phyloP scores from a whole-genome alignment of 2,329 filamentous ascomycete genomes.

The Camillea tinctor region DNA sequence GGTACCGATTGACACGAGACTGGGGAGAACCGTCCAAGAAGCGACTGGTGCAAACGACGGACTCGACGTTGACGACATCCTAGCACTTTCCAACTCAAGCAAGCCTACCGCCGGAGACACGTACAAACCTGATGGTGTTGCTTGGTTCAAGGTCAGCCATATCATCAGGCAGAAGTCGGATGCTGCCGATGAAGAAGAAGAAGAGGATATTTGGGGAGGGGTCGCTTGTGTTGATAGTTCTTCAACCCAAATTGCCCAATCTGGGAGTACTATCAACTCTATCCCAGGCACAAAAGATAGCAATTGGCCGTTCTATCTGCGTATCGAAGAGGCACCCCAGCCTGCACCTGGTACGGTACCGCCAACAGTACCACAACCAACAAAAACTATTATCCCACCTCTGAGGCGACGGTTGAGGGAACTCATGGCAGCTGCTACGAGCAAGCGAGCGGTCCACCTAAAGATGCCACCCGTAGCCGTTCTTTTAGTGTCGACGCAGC shows the following conservation, averaged over 20 bases:
- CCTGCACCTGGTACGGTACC: slow-evolving; percentile 40
- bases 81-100: slow-evolving; percentile 50
- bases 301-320: slow-evolving; percentile 88
- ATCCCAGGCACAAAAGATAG: slow-evolving; percentile 74
- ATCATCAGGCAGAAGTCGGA: slow-evolving; percentile 58
- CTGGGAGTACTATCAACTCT: slow-evolving; percentile 79
- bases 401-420: slow-evolving; percentile 74
- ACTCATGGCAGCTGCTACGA: slow-evolving; percentile 84
- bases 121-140: slow-evolving; percentile 59
- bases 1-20: slow-evolving; percentile 80
- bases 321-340: slow-evolving; percentile 65
- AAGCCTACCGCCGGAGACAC: slow-evolving; percentile 33
- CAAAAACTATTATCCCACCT: slow-evolving; percentile 53
- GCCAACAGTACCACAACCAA: slow-evolving; percentile 44
- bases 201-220: slow-evolving; percentile 77
- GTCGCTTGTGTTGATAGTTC: slow-evolving; percentile 83
- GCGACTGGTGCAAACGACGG: slow-evolving; percentile 55
- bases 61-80: slow-evolving; percentile 69
- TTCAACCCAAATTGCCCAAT: slow-evolving; percentile 86
- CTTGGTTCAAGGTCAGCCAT: slow-evolving; percentile 90
- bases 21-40: slow-evolving; percentile 81
- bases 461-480: slow-evolving; percentile 87
- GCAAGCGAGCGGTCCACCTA: slow-evolving; percentile 79
- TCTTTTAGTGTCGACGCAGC: slow-evolving; percentile 84
- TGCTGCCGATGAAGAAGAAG: slow-evolving; percentile 54